Evolutionary conservation across 441 rosid species (phyloP).

Genomic region (Sinapis alba): DNA sequence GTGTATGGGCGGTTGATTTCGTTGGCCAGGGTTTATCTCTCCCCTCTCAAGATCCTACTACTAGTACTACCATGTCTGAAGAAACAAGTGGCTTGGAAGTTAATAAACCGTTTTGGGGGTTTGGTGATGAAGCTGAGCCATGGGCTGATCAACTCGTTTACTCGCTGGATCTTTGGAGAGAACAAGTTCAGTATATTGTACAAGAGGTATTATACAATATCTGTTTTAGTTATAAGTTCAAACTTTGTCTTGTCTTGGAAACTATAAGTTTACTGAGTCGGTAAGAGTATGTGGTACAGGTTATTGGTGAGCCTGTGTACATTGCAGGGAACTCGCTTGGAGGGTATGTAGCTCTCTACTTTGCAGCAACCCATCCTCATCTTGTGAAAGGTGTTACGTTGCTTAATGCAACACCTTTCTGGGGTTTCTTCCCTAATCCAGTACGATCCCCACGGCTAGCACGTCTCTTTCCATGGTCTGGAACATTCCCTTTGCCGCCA

Average conservation of each 20-base stretch:
- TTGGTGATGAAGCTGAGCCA: slow-evolving; percentile 76
- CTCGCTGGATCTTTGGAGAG: slow-evolving; percentile 86
- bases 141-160: slow-evolving; percentile 87
- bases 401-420: slow-evolving; percentile 93
- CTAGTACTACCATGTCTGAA: slow-evolving; percentile 37
- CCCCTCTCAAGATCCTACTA: slow-evolving; percentile 70
- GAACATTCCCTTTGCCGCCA: slow-evolving; percentile 85
- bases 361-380: slow-evolving; percentile 80
- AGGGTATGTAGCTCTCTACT: slow-evolving; percentile 83
- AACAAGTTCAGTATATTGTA: slow-evolving; percentile 75
- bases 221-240: neutral
- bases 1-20: slow-evolving; percentile 98
- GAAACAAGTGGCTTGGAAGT: slow-evolving; percentile 39
- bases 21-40: slow-evolving; percentile 93
- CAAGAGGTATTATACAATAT: slow-evolving; percentile 54
- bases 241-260: no score
- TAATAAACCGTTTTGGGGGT: slow-evolving; percentile 67
- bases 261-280: neutral
- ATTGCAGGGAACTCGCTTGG: slow-evolving; percentile 93
- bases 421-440: slow-evolving; percentile 95
- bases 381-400: slow-evolving; percentile 86
- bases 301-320: slow-evolving; percentile 88
- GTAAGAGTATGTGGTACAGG: slow-evolving; percentile 44
- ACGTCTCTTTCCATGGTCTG: slow-evolving; percentile 80
- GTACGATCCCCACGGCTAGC: slow-evolving; percentile 71